Evolutionary conservation across 805 yeast genomes (phyloP), one percentile per base, ranked within the genome.

Genomic region (Saccharomycopsis synnaedendra): DNA sequence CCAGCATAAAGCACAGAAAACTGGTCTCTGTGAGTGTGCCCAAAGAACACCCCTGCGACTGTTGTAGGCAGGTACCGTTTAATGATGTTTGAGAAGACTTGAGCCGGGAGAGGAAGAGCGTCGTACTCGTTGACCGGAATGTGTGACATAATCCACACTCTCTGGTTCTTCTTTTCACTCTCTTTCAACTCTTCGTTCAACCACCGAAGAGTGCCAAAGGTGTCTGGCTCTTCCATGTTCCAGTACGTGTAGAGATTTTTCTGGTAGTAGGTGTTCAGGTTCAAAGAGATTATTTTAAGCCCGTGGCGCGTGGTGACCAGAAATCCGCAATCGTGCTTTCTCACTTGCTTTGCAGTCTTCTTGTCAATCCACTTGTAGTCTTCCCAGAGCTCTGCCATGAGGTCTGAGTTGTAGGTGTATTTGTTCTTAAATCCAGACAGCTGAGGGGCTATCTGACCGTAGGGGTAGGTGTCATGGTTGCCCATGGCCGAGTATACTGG

Each of bases 111-210:
- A 8, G 88, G 87, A 42, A 82, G 62, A 11, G 81, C 72, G 55
- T 79, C 84, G 34, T 45, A 48, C n/a, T 73, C 67, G 29, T 72
- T 64, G 9, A 70, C 68, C 41, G 89, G 86, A 47, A 82, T 76
- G 59, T 82, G 88, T 27, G 83, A 77, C 55, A 79, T 68, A 49
- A 82, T 69, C 88, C 88, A 82, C n/a, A 78, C 88, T 56, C 82
- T 67, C 60, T 80, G 78, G 44, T 74, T 75, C 5, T 65, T 66
- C 35, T 56, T 49, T 61, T 82, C 88, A 53, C 81, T 70, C 44
- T 71, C 80, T n/a, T 72, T 60, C 45, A 82, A 66, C 63, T 82
- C 87, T 46, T 75, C 71, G 43, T 78, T 71, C 51, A 82, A 62
- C 58, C 80, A 82, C 54, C 72, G 63, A 65, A 82, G 67, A 54